Base-by-base conservation (phyloP, 148 eudicot genomes). In the Amaranthus hypochondriacus region DNA sequence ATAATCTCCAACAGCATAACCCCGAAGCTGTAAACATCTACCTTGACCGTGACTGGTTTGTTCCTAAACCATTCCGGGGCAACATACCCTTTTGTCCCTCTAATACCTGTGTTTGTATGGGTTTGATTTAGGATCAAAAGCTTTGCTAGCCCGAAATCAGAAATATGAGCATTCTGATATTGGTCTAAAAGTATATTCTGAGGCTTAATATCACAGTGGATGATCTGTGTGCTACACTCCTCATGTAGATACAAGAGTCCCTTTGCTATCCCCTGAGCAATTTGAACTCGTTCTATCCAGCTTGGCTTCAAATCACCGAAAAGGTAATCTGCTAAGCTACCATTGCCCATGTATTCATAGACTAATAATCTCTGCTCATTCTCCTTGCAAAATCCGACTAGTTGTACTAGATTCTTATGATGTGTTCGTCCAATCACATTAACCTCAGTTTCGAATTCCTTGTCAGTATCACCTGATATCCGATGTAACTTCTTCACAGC, bases 11-110 rank as follows among this genome's bases (percentile, higher is more conserved):
- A 62, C 15, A 87, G 49, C 59, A 85, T 15, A 5, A 87, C 83
- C 11, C 88, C 90, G 39, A 78, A 87, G 73, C 90, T 87, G 14
- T 87, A 87, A 39, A 84, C 86, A 63, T 87, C 90, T 5, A 83
- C 90, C 76, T 82, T 88, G 5, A 62, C 82, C 0, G 83, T 82
- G 66, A 87, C 46, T 4, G 82, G 86, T n/a, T 69, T 82, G 83
- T 79, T 79, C 62, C 79, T 89, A 73, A 89, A 89, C 93, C 90
- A 89, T 42, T 89, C 93, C 5, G 93, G 90, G 39, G 93, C 88
- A 49, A 89, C 87, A 73, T 87, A 89, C 7, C 91, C 91, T 75
- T 83, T 89, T 6, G 91, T 89, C 21, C 89, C 95, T 66, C 94
- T 78, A 6, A 89, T 79, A 6, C 65, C 78, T 2, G 89, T 86